phyloP scores from a whole-genome alignment of 2,329 filamentous ascomycete species.

The Fusarium sp. region DNA sequence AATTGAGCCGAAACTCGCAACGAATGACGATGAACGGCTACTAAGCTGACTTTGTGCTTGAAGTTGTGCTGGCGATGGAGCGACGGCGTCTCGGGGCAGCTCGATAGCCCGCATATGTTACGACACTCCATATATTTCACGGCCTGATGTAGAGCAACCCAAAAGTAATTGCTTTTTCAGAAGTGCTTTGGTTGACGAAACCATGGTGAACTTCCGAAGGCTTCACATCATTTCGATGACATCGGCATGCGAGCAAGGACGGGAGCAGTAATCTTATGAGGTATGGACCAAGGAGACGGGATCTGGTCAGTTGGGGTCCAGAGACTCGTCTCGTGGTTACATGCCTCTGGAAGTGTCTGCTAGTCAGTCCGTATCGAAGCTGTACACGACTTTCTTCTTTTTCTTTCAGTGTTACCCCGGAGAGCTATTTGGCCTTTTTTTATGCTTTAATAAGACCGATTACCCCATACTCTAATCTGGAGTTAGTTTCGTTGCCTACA shows the following conservation, averaged over 20 bases:
- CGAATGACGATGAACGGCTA: conserved; percentile 99
- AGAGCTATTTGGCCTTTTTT: conserved; percentile 53
- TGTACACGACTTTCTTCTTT: conserved; percentile 50
- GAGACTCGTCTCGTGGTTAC: conserved; percentile 21
- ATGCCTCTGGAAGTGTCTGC: conserved; percentile 9
- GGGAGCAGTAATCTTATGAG: conserved; percentile 24
- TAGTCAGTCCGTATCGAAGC: conserved; percentile 30
- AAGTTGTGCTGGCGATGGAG: conserved; percentile 49
- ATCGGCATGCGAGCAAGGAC: conserved; percentile 41
- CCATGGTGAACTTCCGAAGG: conserved; percentile 31
- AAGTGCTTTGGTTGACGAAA: conserved; percentile 32
- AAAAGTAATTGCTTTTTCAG: conserved; percentile 43
- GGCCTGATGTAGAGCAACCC: conserved; percentile 48
- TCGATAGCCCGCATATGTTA: conserved; percentile 47
- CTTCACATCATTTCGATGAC: conserved; percentile 37
- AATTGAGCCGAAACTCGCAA: conserved; percentile 96
- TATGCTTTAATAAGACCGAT: conserved; percentile 55
- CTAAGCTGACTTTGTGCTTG: conserved; percentile 62
- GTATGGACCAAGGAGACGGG: neutral
- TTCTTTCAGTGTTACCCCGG: conserved; percentile 53
- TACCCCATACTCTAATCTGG: conserved; percentile 50
- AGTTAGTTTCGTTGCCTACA: conserved; percentile 48
- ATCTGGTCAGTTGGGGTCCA: conserved; percentile 1
- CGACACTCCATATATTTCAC: conserved; percentile 49
- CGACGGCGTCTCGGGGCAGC: conserved; percentile 51